Percentiles rank a stretch among this genome's conserved stretches.
These are phyloP conservation scores for Colletotrichum siamense DNA, from an alignment of 2,329 filamentous ascomycete genomes.

Conservation along the genomic window DNA sequence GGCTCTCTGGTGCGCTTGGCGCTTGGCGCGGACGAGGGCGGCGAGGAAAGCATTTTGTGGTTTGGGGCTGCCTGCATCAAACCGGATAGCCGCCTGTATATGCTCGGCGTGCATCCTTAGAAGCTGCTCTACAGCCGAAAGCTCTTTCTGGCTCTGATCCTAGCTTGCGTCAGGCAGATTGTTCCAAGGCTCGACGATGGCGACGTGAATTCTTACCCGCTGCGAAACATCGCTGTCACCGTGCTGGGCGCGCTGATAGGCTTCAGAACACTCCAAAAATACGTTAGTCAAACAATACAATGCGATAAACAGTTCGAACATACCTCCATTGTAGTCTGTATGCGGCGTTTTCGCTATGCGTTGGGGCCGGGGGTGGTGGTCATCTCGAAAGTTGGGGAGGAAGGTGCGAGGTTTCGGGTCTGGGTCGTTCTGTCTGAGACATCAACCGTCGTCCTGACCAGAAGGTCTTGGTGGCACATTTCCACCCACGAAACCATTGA, in stretches of 20 bases:
- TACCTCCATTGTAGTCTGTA: background rate
- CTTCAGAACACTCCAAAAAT: background rate
- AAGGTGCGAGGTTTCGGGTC: background rate
- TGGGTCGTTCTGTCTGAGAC: background rate
- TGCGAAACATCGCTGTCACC: background rate
- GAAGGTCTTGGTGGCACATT: background rate
- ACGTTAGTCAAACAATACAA: background rate
- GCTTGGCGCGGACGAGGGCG: background rate
- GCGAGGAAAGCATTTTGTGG: background rate
- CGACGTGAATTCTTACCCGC: background rate
- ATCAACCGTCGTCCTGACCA: background rate
- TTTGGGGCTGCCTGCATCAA: background rate
- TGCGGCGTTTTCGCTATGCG: background rate
- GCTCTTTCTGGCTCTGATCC: background rate
- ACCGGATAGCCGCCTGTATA: background rate
- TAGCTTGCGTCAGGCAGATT: background rate
- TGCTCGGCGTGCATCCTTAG: background rate
- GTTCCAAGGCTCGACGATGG: background rate
- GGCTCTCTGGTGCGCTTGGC: background rate
- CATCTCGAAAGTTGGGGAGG: background rate
- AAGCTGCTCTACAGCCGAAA: background rate
- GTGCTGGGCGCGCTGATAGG: background rate
- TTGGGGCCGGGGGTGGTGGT: background rate
- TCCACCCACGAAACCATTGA: background rate
- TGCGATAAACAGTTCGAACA: background rate